phyloP scores from a whole-genome alignment of 179 eudicot species.

The Patellifolia procumbens region DNA sequence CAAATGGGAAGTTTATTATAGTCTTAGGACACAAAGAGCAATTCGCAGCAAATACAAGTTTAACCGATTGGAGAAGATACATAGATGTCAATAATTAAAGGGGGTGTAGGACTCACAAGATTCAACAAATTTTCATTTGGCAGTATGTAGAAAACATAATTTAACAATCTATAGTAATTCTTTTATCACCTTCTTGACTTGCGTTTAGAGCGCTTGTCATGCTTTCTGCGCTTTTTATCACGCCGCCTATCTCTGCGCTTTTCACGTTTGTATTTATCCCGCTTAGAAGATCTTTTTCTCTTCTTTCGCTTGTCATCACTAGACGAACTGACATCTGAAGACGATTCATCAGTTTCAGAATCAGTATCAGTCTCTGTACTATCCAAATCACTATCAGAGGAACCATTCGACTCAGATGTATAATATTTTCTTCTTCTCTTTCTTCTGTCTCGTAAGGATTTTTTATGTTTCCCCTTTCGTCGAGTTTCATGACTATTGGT shows the following conservation, averaged over 20 bases:
- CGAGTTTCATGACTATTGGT: conserved; percentile 44
- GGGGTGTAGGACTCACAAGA: background rate
- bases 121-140: background rate
- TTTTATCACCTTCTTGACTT: conserved; percentile 59
- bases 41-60: background rate
- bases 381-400: conserved; percentile 68
- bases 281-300: conserved; percentile 74
- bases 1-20: too few species aligned
- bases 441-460: conserved; percentile 59
- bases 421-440: conserved; percentile 73
- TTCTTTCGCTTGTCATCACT: conserved; percentile 79
- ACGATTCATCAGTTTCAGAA: conserved; percentile 59
- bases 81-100: background rate
- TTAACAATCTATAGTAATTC: background rate
- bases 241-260: conserved; percentile 56
- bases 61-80: background rate
- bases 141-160: background rate
- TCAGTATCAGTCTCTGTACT: conserved; percentile 80
- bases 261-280: conserved; percentile 61
- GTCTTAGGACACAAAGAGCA: too few species aligned
- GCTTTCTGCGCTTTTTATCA: conserved; percentile 61
- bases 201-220: conserved; percentile 65
- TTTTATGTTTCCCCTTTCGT: conserved; percentile 68
- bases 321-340: conserved; percentile 75
- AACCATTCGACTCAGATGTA: conserved; percentile 76